These are phyloP conservation scores for Wickerhamiella infanticola DNA, from an alignment of 1,139 yeast genomes.

Conservation along the genomic window DNA sequence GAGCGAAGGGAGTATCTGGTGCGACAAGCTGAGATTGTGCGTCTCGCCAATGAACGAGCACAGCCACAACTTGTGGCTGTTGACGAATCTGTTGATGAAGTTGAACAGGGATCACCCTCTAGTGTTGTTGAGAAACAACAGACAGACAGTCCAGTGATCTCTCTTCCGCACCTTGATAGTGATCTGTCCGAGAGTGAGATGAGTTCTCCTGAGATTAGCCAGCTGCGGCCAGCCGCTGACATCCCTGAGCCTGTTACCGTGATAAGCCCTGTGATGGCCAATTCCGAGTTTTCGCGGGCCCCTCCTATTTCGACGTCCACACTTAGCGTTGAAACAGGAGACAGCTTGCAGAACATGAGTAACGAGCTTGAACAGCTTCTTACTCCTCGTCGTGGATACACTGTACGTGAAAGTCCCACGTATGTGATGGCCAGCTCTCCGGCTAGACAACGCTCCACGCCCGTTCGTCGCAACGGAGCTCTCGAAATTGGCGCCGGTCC, in stretches of 20 bases:
- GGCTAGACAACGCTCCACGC: conserved; percentile 2
- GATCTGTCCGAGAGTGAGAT: conserved; percentile 1
- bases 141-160: background rate
- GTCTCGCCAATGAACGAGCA: background rate
- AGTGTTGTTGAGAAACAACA: background rate
- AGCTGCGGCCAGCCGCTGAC: background rate
- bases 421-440: conserved; percentile 10
- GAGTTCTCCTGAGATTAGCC: background rate
- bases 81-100: background rate
- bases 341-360: conserved; percentile 2
- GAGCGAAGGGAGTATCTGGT: background rate
- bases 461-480: background rate
- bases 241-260: background rate
- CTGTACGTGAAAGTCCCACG: conserved; percentile 10
- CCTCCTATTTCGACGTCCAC: background rate
- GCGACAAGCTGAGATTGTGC: background rate
- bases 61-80: background rate
- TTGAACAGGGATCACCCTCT: too few species aligned
- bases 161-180: conserved; percentile 1
- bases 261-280: background rate
- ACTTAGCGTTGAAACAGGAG: conserved; percentile 3
- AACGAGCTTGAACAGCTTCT: conserved; percentile 1
- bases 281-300: background rate
- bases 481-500: background rate
- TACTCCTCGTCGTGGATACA: conserved; percentile 7